A percentile compares a stretch with the other conserved stretches of the same genome.
Evolutionary conservation across 192 early-diverging fungal species (phyloP).

Genomic region (Podochytrium sp.): DNA sequence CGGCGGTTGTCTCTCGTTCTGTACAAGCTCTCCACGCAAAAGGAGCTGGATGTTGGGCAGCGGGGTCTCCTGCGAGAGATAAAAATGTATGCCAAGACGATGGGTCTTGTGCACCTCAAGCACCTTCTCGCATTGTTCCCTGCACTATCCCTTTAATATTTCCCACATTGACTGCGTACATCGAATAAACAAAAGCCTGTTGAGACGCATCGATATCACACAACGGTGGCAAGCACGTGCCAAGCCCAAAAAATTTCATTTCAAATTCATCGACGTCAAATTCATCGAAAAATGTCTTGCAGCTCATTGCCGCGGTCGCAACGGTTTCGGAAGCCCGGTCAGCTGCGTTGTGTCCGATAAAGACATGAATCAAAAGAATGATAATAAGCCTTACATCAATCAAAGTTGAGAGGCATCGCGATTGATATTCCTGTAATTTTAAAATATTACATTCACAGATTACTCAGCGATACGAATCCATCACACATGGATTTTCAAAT

Average conservation of each 20-base stretch:
- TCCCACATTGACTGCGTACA: too few species aligned
- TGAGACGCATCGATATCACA: too few species aligned
- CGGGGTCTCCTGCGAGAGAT: neutral
- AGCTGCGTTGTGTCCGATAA: neutral
- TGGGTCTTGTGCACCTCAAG: constrained; percentile 1
- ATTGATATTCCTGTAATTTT: neutral
- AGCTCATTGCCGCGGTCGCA: neutral
- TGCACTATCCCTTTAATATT: constrained; percentile 47
- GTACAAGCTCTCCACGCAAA: neutral
- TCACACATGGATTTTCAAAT: neutral
- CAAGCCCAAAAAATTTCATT: too few species aligned
- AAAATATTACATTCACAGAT: neutral
- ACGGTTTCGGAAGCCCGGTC: neutral
- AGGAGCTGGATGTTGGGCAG: neutral
- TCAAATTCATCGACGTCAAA: neutral
- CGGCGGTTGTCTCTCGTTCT: neutral
- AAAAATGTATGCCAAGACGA: neutral
- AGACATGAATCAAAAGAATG: neutral
- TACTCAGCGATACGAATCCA: neutral
- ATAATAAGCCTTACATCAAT: neutral
- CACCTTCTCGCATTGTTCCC: neutral
- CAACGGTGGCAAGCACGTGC: too few species aligned
- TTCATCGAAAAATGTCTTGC: neutral
- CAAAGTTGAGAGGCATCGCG: neutral
- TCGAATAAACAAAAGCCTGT: too few species aligned